Conservation (phyloP, 345 rosid species). For the Eucalyptus regnans region DNA sequence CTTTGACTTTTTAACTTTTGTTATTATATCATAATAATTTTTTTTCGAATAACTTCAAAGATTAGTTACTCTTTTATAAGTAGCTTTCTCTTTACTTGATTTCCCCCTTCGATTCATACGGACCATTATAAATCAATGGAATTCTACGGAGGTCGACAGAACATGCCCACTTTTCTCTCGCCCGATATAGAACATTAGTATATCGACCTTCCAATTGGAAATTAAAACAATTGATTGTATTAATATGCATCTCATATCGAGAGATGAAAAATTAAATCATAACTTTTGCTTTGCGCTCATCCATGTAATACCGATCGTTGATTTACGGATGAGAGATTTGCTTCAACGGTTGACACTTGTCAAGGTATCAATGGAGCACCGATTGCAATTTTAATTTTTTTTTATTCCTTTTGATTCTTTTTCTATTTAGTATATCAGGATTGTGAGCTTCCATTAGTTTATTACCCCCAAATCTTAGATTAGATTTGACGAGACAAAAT, state of each 20-base stretch:
- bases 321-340: rapidly evolving
- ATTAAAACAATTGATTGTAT: neutral
- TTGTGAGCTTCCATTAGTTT: neutral
- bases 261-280: neutral
- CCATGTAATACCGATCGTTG: rapidly evolving
- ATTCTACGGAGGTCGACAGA: rapidly evolving
- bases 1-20: neutral
- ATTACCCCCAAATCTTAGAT: neutral
- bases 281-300: neutral
- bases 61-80: neutral
- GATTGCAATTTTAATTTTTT: no score
- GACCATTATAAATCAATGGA: rapidly evolving
- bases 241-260: neutral
- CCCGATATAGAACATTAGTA: neutral
- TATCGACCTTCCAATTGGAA: neutral
- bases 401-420: neutral
- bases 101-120: neutral
- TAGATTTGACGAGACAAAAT: neutral
- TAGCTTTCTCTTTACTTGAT: neutral
- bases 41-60: no score
- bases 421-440: neutral
- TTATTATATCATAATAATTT: neutral
- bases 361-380: neutral
- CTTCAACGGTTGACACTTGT: rapidly evolving
- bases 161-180: rapidly evolving